Evolutionary conservation across 2,329 filamentous ascomycete species (phyloP).

Genomic region (Ophiocordyceps polyrhachis-furcata): DNA sequence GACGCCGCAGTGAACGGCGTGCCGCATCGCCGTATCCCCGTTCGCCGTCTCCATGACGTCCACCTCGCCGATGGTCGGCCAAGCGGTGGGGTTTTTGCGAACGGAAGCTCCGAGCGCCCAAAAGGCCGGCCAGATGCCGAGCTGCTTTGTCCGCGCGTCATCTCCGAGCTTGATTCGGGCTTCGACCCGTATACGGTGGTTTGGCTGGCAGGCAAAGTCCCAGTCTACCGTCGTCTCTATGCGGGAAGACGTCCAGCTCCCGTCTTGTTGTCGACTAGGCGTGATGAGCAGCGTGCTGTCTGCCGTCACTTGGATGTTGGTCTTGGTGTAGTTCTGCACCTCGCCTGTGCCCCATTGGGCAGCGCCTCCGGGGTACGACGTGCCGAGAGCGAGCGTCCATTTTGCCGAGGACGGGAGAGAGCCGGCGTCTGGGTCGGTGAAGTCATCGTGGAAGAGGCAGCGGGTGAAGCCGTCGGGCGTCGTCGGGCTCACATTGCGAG

Average conservation of each 20-base stretch:
- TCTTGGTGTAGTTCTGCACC: conserved; percentile 24
- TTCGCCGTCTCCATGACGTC: conserved; percentile 26
- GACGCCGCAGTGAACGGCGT: conserved; percentile 23
- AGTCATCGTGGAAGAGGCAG: conserved; percentile 13
- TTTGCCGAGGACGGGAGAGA: conserved; percentile 16
- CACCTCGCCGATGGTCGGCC: conserved; percentile 24
- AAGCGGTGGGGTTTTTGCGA: conserved; percentile 18
- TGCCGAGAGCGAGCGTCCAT: conserved; percentile 26
- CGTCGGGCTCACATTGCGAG: neutral
- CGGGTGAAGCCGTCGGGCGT: conserved; percentile 5
- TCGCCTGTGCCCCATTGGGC: conserved; percentile 30
- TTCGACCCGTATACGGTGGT: conserved; percentile 19
- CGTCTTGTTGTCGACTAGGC: conserved; percentile 8
- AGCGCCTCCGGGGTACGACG: conserved; percentile 24
- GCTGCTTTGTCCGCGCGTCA: conserved; percentile 8
- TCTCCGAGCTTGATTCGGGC: conserved; percentile 18
- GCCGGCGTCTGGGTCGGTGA: conserved; percentile 2
- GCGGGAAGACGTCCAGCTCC: conserved; percentile 24
- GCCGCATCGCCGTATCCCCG: conserved; percentile 15
- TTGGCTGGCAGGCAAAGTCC: conserved; percentile 15
- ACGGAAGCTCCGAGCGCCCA: conserved; percentile 23
- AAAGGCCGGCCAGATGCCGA: conserved; percentile 28
- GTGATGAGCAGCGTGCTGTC: conserved; percentile 19
- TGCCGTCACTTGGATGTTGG: conserved; percentile 21
- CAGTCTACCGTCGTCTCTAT: conserved; percentile 18